A percentile compares a stretch with the other conserved stretches of the same genome.
Conservation (phyloP, 2,329 filamentous ascomycete genomes). For the Claviceps sp. region DNA sequence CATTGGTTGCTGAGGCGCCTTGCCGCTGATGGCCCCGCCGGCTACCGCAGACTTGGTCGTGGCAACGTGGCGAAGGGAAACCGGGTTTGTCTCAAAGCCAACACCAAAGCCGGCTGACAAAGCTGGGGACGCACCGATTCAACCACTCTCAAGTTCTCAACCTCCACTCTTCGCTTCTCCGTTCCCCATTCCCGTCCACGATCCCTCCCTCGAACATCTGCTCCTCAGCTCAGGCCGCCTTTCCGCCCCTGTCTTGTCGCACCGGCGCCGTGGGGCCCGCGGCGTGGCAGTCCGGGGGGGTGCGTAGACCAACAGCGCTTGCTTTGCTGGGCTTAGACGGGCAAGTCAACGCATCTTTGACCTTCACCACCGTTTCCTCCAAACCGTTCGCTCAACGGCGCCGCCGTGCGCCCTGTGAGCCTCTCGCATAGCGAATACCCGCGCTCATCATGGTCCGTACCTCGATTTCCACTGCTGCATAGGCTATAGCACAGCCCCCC, state of each 20-base stretch:
- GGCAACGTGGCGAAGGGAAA: no score
- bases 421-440: background rate
- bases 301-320: background rate
- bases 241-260: background rate
- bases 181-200: no score
- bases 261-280: background rate
- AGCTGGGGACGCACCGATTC: no score
- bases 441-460: background rate
- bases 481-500: background rate
- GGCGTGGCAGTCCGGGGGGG: no score
- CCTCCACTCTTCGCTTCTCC: background rate
- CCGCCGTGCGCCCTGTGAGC: background rate
- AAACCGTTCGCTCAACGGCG: background rate
- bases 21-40: no score
- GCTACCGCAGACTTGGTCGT: no score
- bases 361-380: slow-evolving; percentile 1
- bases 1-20: no score
- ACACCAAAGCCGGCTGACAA: no score
- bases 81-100: no score
- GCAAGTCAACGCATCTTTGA: background rate
- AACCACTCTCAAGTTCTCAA: background rate
- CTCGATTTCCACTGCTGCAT: background rate
- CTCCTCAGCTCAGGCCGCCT: slow-evolving; percentile 1
- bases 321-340: background rate
- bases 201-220: background rate